Evolutionary conservation across 2,329 filamentous ascomycete genomes (phyloP).

Genomic region (Boeremia exigua): DNA sequence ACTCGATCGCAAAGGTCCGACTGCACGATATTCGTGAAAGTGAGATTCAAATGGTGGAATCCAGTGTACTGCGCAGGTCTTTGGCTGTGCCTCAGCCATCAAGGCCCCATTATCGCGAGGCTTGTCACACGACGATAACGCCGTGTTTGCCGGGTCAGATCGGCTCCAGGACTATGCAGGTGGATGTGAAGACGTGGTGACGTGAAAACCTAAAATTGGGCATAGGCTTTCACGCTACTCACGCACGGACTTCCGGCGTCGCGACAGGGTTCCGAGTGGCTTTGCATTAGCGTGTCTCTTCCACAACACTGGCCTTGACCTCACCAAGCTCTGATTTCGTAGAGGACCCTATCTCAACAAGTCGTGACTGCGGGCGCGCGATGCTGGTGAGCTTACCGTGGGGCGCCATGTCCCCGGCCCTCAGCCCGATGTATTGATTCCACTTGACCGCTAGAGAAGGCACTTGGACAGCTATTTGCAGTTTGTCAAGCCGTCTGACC

Average conservation of each 20-base stretch:
- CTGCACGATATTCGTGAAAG: neutral
- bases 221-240: slow-evolving; percentile 3
- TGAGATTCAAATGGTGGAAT: neutral
- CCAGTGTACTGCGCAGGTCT: neutral
- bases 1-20: neutral
- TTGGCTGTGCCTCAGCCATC: neutral
- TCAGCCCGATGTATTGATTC: slow-evolving; percentile 26
- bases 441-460: slow-evolving; percentile 14
- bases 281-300: slow-evolving; percentile 1
- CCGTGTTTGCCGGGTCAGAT: slow-evolving; percentile 12
- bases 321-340: slow-evolving; percentile 10
- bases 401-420: slow-evolving; percentile 18
- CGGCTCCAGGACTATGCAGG: slow-evolving; percentile 11
- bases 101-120: slow-evolving; percentile 3
- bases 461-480: slow-evolving; percentile 27
- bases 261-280: slow-evolving; percentile 12
- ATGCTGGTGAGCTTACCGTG: slow-evolving; percentile 21
- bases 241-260: slow-evolving; percentile 6
- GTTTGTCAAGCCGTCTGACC: slow-evolving; percentile 24
- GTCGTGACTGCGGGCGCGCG: slow-evolving; percentile 22
- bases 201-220: slow-evolving; percentile 11
- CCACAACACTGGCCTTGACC: slow-evolving; percentile 10
- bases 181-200: slow-evolving; percentile 11
- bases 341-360: slow-evolving; percentile 7
- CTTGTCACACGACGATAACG: slow-evolving; percentile 9